These are phyloP conservation scores for Dactylellina cionopaga DNA, from an alignment of 2,329 filamentous ascomycete genomes.

Conservation along the genomic window DNA sequence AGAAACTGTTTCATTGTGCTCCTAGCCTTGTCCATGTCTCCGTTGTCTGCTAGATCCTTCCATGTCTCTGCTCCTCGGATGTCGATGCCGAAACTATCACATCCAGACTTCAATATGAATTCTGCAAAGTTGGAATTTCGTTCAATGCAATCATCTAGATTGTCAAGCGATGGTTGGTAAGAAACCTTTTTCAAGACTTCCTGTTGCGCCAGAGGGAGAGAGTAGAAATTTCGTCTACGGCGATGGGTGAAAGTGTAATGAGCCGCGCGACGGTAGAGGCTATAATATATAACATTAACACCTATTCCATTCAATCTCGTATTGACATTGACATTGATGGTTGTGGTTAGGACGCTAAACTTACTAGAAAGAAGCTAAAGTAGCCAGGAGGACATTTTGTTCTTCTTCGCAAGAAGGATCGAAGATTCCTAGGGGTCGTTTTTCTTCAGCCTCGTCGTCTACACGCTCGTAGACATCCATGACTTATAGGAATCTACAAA, in stretches of 20 bases:
- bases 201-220: slow-evolving; percentile 84
- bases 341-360: background rate
- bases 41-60: slow-evolving; percentile 74
- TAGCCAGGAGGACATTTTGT: slow-evolving; percentile 19
- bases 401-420: slow-evolving; percentile 30
- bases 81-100: slow-evolving; percentile 73
- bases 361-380: slow-evolving; percentile 41
- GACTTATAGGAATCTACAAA: slow-evolving; percentile 10
- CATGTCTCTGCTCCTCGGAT: slow-evolving; percentile 65
- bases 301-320: too few species aligned
- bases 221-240: slow-evolving; percentile 91
- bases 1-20: slow-evolving; percentile 94
- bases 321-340: background rate
- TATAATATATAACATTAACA: too few species aligned
- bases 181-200: slow-evolving; percentile 82
- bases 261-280: slow-evolving; percentile 65
- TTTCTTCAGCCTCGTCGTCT: slow-evolving; percentile 11
- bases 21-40: slow-evolving; percentile 87
- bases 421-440: slow-evolving; percentile 12
- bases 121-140: slow-evolving; percentile 84
- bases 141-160: slow-evolving; percentile 87
- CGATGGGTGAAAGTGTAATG: slow-evolving; percentile 93
- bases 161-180: slow-evolving; percentile 79
- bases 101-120: slow-evolving; percentile 76
- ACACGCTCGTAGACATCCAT: slow-evolving; percentile 5